These are phyloP conservation scores for Cylindrodendrum hubeiense DNA, from an alignment of 2,329 filamentous ascomycete genomes.

Conservation along the genomic window DNA sequence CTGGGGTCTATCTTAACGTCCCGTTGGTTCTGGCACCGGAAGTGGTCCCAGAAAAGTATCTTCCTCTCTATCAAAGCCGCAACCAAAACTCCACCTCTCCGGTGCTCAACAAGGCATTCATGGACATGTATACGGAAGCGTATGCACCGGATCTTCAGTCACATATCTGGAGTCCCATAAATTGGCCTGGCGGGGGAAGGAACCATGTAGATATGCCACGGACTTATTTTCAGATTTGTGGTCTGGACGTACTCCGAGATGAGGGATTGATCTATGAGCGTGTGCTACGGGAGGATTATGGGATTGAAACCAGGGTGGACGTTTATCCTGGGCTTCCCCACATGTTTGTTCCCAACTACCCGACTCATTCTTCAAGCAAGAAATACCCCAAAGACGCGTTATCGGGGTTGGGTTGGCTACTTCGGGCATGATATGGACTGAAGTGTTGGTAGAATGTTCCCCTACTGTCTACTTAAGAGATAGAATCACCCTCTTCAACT, in stretches of 20 bases:
- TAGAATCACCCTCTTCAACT: too few relatives aligned
- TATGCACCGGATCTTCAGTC: constrained; percentile 12
- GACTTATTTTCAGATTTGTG: constrained; percentile 23
- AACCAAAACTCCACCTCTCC: constrained; percentile 10
- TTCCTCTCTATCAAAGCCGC: background rate
- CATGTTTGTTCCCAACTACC: constrained; percentile 10
- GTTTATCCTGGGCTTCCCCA: constrained; percentile 17
- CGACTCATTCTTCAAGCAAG: background rate
- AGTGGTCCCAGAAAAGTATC: constrained; percentile 3
- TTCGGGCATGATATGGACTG: background rate
- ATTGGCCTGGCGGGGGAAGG: background rate
- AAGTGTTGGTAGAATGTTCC: background rate
- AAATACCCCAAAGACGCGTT: background rate
- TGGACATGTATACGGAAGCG: constrained; percentile 10
- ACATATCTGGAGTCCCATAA: constrained; percentile 18
- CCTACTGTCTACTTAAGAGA: too few relatives aligned
- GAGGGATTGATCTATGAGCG: constrained; percentile 28
- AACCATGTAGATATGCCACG: background rate
- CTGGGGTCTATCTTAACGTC: constrained; percentile 19
- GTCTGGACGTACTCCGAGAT: constrained; percentile 24
- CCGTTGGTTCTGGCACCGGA: constrained; percentile 10
- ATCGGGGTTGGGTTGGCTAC: background rate
- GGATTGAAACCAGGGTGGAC: constrained; percentile 7
- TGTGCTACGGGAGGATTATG: constrained; percentile 11
- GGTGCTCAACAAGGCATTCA: constrained; percentile 3